Evolutionary conservation across 2,329 filamentous ascomycete genomes (phyloP).

Genomic region (Lecanicillium sp.): DNA sequence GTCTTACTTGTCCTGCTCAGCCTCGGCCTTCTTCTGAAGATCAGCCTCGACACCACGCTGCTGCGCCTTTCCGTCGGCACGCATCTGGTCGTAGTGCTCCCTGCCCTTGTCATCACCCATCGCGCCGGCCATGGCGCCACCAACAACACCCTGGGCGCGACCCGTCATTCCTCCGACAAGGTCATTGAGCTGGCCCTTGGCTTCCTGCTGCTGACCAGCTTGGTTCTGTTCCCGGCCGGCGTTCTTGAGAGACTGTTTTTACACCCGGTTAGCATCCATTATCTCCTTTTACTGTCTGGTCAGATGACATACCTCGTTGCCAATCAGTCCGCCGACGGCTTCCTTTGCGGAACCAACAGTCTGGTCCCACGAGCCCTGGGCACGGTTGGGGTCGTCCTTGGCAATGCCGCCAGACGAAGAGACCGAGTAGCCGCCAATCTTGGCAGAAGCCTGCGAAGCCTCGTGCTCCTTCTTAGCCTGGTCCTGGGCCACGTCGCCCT

Average conservation of each 20-base stretch:
- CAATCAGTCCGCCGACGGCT: constrained; percentile 64
- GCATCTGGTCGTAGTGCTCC: constrained; percentile 57
- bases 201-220: constrained; percentile 73
- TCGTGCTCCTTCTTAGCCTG: constrained; percentile 61
- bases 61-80: constrained; percentile 75
- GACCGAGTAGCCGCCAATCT: constrained; percentile 64
- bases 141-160: constrained; percentile 64
- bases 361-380: constrained; percentile 74
- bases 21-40: constrained; percentile 63
- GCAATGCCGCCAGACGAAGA: constrained; percentile 62
- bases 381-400: constrained; percentile 65
- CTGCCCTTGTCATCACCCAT: constrained; percentile 63
- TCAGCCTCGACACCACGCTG: constrained; percentile 80
- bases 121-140: constrained; percentile 61
- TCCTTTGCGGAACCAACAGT: constrained; percentile 85
- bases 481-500: constrained; percentile 58
- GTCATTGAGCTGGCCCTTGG: constrained; percentile 73
- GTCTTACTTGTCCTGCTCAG: constrained; percentile 24
- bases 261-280: constrained; percentile 3
- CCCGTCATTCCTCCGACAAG: constrained; percentile 56
- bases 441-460: constrained; percentile 66
- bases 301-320: constrained; percentile 51
- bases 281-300: too few species aligned
- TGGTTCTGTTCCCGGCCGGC: constrained; percentile 71
- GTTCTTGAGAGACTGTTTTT: constrained; percentile 54